These are phyloP conservation scores for Aquilaria sinensis DNA, from an alignment of 345 rosid species.

Conservation along the genomic window DNA sequence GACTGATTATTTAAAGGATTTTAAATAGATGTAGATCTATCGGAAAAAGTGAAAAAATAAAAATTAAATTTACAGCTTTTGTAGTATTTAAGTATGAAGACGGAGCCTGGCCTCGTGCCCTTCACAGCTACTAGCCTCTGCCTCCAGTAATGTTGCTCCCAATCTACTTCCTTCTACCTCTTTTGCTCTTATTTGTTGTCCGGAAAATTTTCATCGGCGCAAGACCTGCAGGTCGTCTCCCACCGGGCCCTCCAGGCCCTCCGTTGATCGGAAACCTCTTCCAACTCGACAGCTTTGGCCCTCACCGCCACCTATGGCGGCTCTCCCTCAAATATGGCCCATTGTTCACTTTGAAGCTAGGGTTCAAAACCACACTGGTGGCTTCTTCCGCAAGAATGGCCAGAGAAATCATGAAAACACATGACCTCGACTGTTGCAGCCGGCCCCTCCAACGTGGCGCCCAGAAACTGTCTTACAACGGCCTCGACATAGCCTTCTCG, in stretches of 20 bases:
- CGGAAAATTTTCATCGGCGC: conserved; percentile 5
- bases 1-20: too few relatives aligned
- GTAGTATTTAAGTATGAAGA: too few relatives aligned
- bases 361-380: conserved; percentile 20
- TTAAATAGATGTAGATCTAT: too few relatives aligned
- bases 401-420: conserved; percentile 30
- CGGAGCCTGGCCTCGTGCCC: too few relatives aligned
- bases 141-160: too few relatives aligned
- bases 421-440: conserved; percentile 23
- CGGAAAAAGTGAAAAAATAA: too few relatives aligned
- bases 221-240: conserved; percentile 11
- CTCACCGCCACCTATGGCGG: conserved; percentile 23
- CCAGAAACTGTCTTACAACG: conserved; percentile 18
- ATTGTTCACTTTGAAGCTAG: conserved; percentile 36
- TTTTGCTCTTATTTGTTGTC: conserved; percentile 13
- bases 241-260: conserved; percentile 42
- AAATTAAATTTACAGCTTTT: too few relatives aligned
- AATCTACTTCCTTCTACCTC: conserved; percentile 1
- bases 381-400: conserved; percentile 38
- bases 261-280: conserved; percentile 51
- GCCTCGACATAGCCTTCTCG: conserved; percentile 23
- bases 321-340: conserved; percentile 47
- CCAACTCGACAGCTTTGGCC: conserved; percentile 23
- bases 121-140: too few relatives aligned
- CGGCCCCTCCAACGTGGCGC: conserved; percentile 26